Base-by-base conservation (phyloP, 306 rosid genomes). In the Sicyos edulis region DNA sequence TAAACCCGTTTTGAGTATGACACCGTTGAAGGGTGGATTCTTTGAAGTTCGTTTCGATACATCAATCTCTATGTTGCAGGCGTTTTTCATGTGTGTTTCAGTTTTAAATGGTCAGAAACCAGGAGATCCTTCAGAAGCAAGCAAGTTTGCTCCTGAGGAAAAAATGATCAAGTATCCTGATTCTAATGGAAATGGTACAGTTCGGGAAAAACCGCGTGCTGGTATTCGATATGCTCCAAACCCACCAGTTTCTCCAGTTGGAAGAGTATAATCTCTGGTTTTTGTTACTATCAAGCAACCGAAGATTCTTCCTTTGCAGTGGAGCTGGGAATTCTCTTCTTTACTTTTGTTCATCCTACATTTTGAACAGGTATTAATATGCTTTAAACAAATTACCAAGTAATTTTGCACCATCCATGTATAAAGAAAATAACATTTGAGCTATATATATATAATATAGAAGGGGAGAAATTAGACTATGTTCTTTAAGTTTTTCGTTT, bases 231-330 rank as follows among this genome's bases (percentile, higher is more conserved):
- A 86, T 74, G 86, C 89, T 76, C 81, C 90, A 72, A 86, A 75
- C 77, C 98, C 98, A 34, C 98, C 98, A 4, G 76, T 78, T 76
- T 92, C 98, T 29, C 98, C 96, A 21, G 89, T 86, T 59, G 96
- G 89, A 6, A 92, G 96, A 78, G 96, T 90, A 66, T 92, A 87
- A 81, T 70, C 62, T 73, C 64, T 58, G 54, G 73, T 74, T 17
- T 75, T 54, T 69, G 56, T 75, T 52, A 51, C 14, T 74, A 78
- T 74, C 62, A 73, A 77, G 77, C 72, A 69, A 75, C 70, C 73
- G 71, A 49, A 58, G 71, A 73, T 76, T 56, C 81, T 74, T 77
- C 73, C 37, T 45, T 70, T 52, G 60, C 44, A 51, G 26, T 54
- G 11, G 49, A 29, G 24, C 74, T 21, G 47, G n/a, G n/a, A 12